Conservation (phyloP, 768 basidiomycete species). For the Lactarius psammicola region DNA sequence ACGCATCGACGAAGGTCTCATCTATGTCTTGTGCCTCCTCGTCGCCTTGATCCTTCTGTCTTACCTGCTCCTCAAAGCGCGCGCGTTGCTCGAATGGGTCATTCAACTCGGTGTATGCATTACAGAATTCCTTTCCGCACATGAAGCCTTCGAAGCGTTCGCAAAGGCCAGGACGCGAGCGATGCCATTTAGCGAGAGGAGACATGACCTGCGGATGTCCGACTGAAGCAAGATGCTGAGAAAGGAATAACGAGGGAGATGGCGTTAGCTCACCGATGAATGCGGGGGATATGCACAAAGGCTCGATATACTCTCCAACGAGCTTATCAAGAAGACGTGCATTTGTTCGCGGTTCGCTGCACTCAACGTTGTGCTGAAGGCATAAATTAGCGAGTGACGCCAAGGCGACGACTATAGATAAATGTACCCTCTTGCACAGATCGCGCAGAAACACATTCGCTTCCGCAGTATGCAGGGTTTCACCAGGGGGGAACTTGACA, state of each 20-base stretch:
- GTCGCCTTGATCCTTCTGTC: slow-evolving; percentile 95
- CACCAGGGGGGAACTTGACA: slow-evolving; percentile 91
- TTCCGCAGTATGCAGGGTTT: slow-evolving; percentile 82
- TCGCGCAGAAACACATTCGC: slow-evolving; percentile 87
- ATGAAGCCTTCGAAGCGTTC: slow-evolving; percentile 99
- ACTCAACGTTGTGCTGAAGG: slow-evolving; percentile 88
- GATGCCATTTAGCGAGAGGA: slow-evolving; percentile 97
- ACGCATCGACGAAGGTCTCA: slow-evolving; percentile 95
- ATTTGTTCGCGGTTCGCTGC: slow-evolving; percentile 93
- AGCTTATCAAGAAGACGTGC: slow-evolving; percentile 97
- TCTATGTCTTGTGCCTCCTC: slow-evolving; percentile 98
- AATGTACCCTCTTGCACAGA: slow-evolving; percentile 73
- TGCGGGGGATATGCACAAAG: slow-evolving; percentile 91
- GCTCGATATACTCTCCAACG: slow-evolving; percentile 97
- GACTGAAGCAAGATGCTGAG: slow-evolving; percentile 44
- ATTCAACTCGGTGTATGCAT: slow-evolving; percentile 99
- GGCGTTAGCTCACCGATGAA: slow-evolving; percentile 71
- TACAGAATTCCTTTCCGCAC: slow-evolving; percentile 97
- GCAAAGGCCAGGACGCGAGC: slow-evolving; percentile 93
- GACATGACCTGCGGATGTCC: slow-evolving; percentile 99
- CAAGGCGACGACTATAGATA: background rate
- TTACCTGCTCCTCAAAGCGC: slow-evolving; percentile 91
- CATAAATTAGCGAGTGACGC: background rate
- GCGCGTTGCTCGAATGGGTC: slow-evolving; percentile 96
- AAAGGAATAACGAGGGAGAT: background rate